phyloP scores from a whole-genome alignment of 495 filamentous ascomycete species.

The Penicillium maclennaniae region DNA sequence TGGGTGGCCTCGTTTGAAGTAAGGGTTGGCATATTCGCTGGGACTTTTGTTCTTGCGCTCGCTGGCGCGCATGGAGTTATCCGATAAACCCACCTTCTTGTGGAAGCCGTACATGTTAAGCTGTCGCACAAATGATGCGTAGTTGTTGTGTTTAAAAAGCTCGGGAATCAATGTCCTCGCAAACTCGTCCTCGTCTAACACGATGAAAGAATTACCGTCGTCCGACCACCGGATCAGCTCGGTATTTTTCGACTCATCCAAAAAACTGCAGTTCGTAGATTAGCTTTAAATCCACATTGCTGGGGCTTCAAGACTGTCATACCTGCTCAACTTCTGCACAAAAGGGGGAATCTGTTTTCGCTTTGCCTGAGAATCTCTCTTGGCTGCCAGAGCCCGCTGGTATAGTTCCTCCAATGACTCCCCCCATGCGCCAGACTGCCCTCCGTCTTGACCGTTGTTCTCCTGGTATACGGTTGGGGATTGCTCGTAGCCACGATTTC shows the following conservation, averaged over 20 bases:
- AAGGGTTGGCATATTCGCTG: conserved; percentile 95
- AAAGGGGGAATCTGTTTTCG: conserved; percentile 95
- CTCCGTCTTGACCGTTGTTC: conserved; percentile 29
- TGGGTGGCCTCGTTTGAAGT: conserved; percentile 88
- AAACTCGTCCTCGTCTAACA: conserved; percentile 97
- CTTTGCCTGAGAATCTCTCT: conserved; percentile 78
- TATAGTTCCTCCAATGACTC: conserved; percentile 74
- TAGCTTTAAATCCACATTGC: background rate
- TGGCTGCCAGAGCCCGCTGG: conserved; percentile 67
- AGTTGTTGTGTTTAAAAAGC: conserved; percentile 99
- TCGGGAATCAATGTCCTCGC: conserved; percentile 96
- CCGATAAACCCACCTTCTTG: conserved; percentile 93
- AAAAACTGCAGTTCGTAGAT: conserved; percentile 59
- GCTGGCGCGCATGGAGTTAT: conserved; percentile 96
- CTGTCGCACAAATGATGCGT: conserved; percentile 96
- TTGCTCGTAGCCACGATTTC: conserved; percentile 41
- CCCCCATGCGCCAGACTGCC: conserved; percentile 52
- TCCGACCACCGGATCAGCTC: conserved; percentile 97
- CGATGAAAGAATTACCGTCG: conserved; percentile 92
- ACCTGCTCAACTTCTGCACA: conserved; percentile 98
- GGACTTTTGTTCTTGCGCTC: conserved; percentile 96
- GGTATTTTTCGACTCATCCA: conserved; percentile 87
- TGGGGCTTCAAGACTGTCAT: conserved; percentile 15
- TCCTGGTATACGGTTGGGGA: conserved; percentile 49
- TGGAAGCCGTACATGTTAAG: conserved; percentile 99